A percentile compares a stretch with the other conserved stretches of the same genome.
phyloP scores from a whole-genome alignment of 1,284 basidiomycete genomes.

The Fomitopsis schrenkii region DNA sequence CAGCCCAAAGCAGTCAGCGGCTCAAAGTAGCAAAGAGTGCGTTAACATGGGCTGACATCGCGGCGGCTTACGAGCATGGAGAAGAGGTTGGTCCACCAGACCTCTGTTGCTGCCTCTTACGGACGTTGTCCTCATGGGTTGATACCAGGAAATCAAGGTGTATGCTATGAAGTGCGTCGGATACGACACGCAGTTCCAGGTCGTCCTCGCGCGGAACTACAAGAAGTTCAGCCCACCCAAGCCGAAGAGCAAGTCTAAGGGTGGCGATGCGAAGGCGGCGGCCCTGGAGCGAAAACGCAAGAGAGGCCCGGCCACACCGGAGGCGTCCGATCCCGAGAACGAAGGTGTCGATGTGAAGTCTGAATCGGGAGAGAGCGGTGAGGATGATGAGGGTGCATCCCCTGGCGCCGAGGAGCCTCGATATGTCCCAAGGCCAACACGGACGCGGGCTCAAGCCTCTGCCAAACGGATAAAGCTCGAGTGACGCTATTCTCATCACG shows the following conservation, averaged over 20 bases:
- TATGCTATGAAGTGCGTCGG: slow-evolving; percentile 8
- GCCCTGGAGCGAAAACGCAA: neutral
- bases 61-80: slow-evolving; percentile 2
- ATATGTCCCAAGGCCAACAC: neutral
- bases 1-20: neutral
- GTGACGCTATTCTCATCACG: neutral
- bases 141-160: slow-evolving; percentile 1
- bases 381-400: neutral
- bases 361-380: neutral
- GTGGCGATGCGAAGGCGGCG: neutral
- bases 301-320: neutral
- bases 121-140: neutral
- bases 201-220: slow-evolving; percentile 2
- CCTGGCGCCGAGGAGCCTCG: neutral
- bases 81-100: slow-evolving; percentile 4
- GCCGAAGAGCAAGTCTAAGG: neutral
- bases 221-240: neutral
- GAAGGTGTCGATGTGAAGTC: neutral
- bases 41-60: slow-evolving; percentile 6
- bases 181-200: slow-evolving; percentile 7
- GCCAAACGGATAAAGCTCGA: neutral
- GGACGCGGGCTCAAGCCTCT: neutral
- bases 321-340: neutral
- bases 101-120: neutral
- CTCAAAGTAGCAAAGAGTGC: neutral